Conservation (phyloP, 805 yeast genomes). For the Candida pseudofarinosa region DNA sequence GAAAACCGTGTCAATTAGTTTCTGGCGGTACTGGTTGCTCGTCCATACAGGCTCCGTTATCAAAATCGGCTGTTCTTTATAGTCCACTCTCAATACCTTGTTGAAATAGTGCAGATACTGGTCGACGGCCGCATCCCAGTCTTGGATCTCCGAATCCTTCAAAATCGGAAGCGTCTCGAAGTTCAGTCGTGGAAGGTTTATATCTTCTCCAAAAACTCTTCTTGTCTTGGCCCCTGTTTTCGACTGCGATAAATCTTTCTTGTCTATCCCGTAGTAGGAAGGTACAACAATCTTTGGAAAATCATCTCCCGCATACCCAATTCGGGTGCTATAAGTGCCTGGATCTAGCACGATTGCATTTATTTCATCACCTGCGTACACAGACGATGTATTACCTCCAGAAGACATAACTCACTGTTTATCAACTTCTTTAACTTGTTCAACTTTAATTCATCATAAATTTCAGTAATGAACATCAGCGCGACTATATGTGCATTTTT, state of each 20-base stretch:
- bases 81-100: constrained; percentile 46
- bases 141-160: constrained; percentile 58
- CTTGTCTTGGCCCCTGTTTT: constrained; percentile 7
- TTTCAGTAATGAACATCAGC: no score
- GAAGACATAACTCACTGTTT: constrained; percentile 16
- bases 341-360: constrained; percentile 90
- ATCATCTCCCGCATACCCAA: constrained; percentile 93
- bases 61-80: constrained; percentile 68
- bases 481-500: no score
- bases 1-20: constrained; percentile 65
- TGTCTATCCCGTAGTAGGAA: constrained; percentile 52
- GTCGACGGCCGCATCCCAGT: constrained; percentile 83
- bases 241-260: constrained; percentile 17
- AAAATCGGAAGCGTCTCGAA: constrained; percentile 55
- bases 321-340: constrained; percentile 77
- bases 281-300: constrained; percentile 74
- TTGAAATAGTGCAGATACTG: constrained; percentile 66
- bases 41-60: constrained; percentile 90
- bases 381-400: constrained; percentile 15
- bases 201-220: constrained; percentile 37
- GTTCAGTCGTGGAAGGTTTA: constrained; percentile 47
- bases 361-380: constrained; percentile 65
- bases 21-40: constrained; percentile 57
- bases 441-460: background rate
- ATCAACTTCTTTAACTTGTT: background rate